phyloP scores from a whole-genome alignment of 257 asterid genomes.

The Plectranthus barbatus region DNA sequence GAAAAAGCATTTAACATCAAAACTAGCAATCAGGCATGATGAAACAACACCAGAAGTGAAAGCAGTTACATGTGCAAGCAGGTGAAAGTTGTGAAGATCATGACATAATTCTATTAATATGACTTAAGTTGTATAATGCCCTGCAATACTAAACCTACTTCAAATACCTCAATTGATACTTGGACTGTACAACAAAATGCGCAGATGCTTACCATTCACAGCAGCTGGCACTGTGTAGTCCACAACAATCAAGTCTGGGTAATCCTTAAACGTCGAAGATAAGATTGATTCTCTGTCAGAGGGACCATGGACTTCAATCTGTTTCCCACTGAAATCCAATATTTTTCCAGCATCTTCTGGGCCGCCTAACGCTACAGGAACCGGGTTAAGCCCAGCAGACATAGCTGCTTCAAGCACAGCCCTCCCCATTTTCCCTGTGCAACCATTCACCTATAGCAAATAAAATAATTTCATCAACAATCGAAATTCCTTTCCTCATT shows the following conservation, averaged over 20 bases:
- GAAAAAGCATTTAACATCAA: background rate
- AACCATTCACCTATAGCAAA: slow-evolving; percentile 66
- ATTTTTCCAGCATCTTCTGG: slow-evolving; percentile 61
- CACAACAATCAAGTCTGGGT: slow-evolving; percentile 68
- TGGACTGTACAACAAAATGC: background rate
- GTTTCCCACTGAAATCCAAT: slow-evolving; percentile 56
- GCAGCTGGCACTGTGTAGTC: slow-evolving; percentile 82
- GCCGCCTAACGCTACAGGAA: slow-evolving; percentile 72
- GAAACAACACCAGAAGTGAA: background rate
- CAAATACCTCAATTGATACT: background rate
- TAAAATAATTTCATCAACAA: slow-evolving; percentile 4
- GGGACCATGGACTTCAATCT: slow-evolving; percentile 61
- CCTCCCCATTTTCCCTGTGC: slow-evolving; percentile 89
- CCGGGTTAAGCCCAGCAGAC: slow-evolving; percentile 77
- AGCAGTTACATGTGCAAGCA: no score
- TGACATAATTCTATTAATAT: background rate
- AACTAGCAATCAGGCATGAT: background rate
- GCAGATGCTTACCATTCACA: slow-evolving; percentile 56
- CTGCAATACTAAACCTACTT: no score
- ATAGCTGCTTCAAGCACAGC: slow-evolving; percentile 90
- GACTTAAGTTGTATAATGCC: background rate
- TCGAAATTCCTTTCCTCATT: background rate
- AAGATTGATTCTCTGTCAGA: slow-evolving; percentile 51
- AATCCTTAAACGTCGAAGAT: slow-evolving; percentile 40
- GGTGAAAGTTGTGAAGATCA: background rate